Conservation (phyloP, 345 rosid genomes). For the Aegle marmelos region DNA sequence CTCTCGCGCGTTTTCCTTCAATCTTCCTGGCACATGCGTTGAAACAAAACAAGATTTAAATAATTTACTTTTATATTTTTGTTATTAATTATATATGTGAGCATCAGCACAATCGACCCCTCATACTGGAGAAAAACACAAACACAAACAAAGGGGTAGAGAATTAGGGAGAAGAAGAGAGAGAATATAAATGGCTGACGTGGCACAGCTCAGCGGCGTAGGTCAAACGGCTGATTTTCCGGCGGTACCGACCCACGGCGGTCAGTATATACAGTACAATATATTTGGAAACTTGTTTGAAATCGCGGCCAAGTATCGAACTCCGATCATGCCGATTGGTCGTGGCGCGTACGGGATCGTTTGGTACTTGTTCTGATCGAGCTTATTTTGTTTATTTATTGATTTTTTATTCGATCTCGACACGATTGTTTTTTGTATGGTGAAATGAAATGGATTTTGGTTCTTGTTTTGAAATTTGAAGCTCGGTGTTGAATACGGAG, state of each 20-base stretch:
- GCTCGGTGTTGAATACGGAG: slow-evolving; percentile 90
- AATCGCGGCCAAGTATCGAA: slow-evolving; percentile 78
- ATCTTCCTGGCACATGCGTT: slow-evolving; percentile 52
- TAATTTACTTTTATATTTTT: neutral
- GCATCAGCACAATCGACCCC: neutral
- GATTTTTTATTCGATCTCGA: neutral
- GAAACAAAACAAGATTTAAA: slow-evolving; percentile 22
- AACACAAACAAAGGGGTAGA: neutral
- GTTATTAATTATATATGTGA: slow-evolving; percentile 4
- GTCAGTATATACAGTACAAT: slow-evolving; percentile 61
- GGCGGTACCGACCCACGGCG: slow-evolving; percentile 66
- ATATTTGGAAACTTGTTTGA: slow-evolving; percentile 84
- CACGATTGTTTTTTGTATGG: neutral
- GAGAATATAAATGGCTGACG: slow-evolving; percentile 34
- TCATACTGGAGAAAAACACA: neutral
- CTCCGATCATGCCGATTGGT: slow-evolving; percentile 93
- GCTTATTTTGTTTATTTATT: neutral
- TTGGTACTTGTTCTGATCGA: slow-evolving; percentile 48
- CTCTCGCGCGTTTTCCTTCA: slow-evolving; percentile 42
- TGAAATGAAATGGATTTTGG: neutral
- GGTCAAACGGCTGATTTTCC: slow-evolving; percentile 69
- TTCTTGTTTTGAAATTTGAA: slow-evolving; percentile 39
- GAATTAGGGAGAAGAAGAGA: neutral
- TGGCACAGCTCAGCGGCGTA: slow-evolving; percentile 28
- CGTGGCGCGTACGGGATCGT: slow-evolving; percentile 99